Conservation (phyloP, 495 filamentous ascomycete species). For the Hypoxylon fragiforme region DNA sequence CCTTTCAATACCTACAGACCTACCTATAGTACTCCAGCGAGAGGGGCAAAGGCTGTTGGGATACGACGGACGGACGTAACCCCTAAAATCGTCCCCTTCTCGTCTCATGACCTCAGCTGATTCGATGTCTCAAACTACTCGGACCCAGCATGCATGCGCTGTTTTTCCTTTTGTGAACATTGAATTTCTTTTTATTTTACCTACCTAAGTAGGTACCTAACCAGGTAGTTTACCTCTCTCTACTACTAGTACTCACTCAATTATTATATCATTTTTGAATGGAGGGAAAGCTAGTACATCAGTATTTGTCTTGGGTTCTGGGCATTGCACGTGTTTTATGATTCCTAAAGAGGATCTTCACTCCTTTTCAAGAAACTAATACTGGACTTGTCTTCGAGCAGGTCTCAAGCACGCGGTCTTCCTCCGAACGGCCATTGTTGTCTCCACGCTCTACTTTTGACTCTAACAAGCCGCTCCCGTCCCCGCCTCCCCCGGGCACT, state of each 20-base stretch:
- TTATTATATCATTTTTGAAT: slow-evolving; percentile 12
- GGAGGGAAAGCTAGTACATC: slow-evolving; percentile 1
- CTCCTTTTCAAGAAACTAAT: not conserved
- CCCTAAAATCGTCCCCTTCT: slow-evolving; percentile 22
- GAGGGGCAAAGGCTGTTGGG: slow-evolving; percentile 2
- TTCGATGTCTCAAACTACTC: slow-evolving; percentile 22
- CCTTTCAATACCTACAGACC: too few species aligned
- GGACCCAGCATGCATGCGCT: slow-evolving; percentile 36
- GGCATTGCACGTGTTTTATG: slow-evolving; percentile 21
- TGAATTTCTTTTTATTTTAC: not conserved
- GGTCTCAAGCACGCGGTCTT: slow-evolving; percentile 29
- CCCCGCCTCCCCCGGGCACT: slow-evolving; percentile 52
- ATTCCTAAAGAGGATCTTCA: not conserved
- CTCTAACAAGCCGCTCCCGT: slow-evolving; percentile 57
- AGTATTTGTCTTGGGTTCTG: slow-evolving; percentile 22
- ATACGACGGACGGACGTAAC: slow-evolving; percentile 20
- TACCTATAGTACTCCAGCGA: too few species aligned
- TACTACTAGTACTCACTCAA: too few species aligned
- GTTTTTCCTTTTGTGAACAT: slow-evolving; percentile 24
- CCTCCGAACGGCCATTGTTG: slow-evolving; percentile 35
- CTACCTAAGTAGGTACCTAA: too few species aligned
- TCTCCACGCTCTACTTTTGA: slow-evolving; percentile 47
- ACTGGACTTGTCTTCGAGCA: slow-evolving; percentile 15
- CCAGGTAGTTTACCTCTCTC: too few species aligned
- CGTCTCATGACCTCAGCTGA: slow-evolving; percentile 36